These are phyloP conservation scores for Cercospora beticola DNA, from an alignment of 2,329 filamentous ascomycete genomes.

Conservation along the genomic window DNA sequence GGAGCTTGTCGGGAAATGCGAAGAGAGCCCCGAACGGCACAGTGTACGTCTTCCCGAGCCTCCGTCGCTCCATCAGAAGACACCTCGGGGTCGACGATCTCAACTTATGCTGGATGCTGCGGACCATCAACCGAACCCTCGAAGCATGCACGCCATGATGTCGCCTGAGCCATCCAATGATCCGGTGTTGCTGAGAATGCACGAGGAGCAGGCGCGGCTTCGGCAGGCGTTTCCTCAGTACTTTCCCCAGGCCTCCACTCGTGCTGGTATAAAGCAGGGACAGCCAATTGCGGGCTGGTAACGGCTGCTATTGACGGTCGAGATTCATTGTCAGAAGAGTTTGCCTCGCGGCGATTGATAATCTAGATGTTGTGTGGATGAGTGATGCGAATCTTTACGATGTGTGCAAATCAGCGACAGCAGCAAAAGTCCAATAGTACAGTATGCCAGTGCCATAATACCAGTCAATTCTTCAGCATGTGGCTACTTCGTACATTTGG, in stretches of 20 bases:
- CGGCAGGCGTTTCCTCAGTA: conserved; percentile 7
- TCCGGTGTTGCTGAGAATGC: conserved; percentile 1
- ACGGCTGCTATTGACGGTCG: neutral
- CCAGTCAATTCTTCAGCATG: neutral
- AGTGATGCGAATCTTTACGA: neutral
- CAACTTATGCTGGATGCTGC: conserved; percentile 5
- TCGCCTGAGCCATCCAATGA: conserved; percentile 7
- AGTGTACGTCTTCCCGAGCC: conserved; percentile 16
- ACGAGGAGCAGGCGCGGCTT: conserved; percentile 4
- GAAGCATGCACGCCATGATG: conserved; percentile 10
- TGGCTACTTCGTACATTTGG: neutral
- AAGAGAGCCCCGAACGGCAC: conserved; percentile 12
- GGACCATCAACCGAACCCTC: conserved; percentile 9
- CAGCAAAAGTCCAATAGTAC: neutral
- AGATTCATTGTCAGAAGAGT: neutral
- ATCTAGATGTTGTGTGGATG: neutral
- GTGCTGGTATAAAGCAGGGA: neutral
- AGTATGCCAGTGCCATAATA: neutral
- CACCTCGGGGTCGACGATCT: neutral
- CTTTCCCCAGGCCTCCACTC: neutral
- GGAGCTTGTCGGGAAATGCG: conserved; percentile 3
- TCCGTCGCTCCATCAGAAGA: conserved; percentile 7
- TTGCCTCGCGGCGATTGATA: neutral
- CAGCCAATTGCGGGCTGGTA: conserved; percentile 11
- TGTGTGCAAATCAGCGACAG: neutral